Conservation (phyloP, 1,284 basidiomycete species). For the Ustilago curta region DNA sequence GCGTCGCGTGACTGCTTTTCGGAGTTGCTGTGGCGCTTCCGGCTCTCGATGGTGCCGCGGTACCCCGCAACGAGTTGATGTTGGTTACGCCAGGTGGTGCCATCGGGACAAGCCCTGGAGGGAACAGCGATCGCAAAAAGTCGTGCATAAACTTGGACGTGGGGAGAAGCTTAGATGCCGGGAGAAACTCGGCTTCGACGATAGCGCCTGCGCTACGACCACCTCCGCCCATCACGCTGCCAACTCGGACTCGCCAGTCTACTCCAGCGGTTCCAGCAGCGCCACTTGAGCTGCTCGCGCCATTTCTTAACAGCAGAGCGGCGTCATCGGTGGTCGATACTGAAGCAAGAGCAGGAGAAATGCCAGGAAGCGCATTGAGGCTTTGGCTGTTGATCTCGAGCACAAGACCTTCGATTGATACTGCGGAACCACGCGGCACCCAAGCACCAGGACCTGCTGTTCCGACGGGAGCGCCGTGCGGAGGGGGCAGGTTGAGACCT, state of each 20-base stretch:
- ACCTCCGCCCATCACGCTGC: constrained; percentile 52
- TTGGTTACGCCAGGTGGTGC: constrained; percentile 11
- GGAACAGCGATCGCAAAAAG: constrained; percentile 41
- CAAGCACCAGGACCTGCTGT: constrained; percentile 61
- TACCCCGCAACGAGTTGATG: constrained; percentile 6
- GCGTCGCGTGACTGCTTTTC: constrained; percentile 1
- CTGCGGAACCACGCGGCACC: constrained; percentile 56
- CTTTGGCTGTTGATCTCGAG: constrained; percentile 49
- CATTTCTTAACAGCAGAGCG: neutral
- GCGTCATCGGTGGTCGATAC: constrained; percentile 17
- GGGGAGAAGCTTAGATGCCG: constrained; percentile 29
- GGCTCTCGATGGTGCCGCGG: neutral
- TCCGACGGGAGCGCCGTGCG: constrained; percentile 55
- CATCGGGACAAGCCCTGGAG: constrained; percentile 27
- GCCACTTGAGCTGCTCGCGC: constrained; percentile 4
- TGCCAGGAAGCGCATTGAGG: constrained; percentile 30
- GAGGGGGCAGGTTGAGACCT: constrained; percentile 52
- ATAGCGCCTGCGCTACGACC: constrained; percentile 50
- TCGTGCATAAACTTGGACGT: constrained; percentile 43
- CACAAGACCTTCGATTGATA: constrained; percentile 56
- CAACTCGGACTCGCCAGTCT: constrained; percentile 50
- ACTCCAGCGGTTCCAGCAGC: constrained; percentile 3
- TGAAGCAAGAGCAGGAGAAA: constrained; percentile 33
- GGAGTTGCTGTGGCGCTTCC: constrained; percentile 25
- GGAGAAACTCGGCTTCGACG: constrained; percentile 52